A percentile compares a stretch with the other conserved stretches of the same genome.
These are phyloP conservation scores for Anthracocystis setariae DNA, from an alignment of 1,284 basidiomycete genomes.

Conservation along the genomic window DNA sequence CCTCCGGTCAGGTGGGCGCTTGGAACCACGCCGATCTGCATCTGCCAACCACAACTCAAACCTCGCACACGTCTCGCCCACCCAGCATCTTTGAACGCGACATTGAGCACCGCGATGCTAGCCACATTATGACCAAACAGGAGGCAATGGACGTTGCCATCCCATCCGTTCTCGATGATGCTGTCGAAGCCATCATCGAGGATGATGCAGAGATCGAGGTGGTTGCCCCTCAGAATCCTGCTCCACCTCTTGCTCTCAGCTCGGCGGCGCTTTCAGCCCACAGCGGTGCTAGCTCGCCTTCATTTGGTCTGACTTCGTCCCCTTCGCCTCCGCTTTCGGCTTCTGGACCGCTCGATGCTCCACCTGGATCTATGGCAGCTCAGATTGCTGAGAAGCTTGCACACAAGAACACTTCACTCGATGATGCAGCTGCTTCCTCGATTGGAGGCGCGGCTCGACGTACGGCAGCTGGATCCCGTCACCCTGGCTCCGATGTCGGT, in stretches of 20 bases:
- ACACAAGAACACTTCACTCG: slow-evolving; percentile 9
- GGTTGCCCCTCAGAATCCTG: slow-evolving; percentile 54
- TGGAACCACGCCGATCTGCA: slow-evolving; percentile 20
- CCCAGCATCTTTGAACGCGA: slow-evolving; percentile 65
- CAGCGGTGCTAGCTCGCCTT: slow-evolving; percentile 45
- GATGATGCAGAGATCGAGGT: slow-evolving; percentile 61
- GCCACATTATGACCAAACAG: slow-evolving; percentile 56
- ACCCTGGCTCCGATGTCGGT: slow-evolving; percentile 45
- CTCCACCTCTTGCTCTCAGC: slow-evolving; percentile 50
- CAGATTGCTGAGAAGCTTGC: slow-evolving; percentile 59
- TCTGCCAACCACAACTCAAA: slow-evolving; percentile 15
- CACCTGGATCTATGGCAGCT: slow-evolving; percentile 58
- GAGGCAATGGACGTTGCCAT: slow-evolving; percentile 65
- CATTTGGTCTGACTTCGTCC: slow-evolving; percentile 33
- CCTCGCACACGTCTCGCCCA: slow-evolving; percentile 23
- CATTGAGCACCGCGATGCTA: slow-evolving; percentile 62
- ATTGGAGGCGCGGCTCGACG: slow-evolving; percentile 11
- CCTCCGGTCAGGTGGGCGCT: slow-evolving; percentile 1
- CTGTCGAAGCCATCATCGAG: slow-evolving; percentile 62
- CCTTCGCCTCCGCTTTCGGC: slow-evolving; percentile 50
- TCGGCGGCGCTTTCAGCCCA: slow-evolving; percentile 54
- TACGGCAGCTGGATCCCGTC: slow-evolving; percentile 18
- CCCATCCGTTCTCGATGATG: slow-evolving; percentile 63
- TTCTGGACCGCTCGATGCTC: slow-evolving; percentile 47
- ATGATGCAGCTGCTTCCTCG: slow-evolving; percentile 1